These are phyloP conservation scores for Crithidia mellificae DNA, from an alignment of 208 protist genomes.

Conservation along the genomic window DNA sequence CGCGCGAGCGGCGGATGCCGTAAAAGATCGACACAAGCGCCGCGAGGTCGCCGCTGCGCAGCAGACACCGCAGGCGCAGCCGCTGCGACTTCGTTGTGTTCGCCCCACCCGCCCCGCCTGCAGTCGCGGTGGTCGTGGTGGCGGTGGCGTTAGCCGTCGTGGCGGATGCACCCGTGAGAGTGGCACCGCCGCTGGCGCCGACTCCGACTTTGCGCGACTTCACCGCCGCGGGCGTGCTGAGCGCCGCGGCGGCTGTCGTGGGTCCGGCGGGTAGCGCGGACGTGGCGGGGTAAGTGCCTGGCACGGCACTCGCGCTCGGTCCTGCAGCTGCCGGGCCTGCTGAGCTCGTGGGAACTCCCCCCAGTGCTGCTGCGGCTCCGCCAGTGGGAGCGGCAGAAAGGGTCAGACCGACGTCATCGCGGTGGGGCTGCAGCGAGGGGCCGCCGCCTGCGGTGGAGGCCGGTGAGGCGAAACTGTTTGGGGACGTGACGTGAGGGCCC, in stretches of 20 bases:
- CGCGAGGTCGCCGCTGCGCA: conserved; percentile 53
- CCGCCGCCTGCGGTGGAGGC: background rate
- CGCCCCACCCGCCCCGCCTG: too few relatives aligned
- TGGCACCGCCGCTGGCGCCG: background rate
- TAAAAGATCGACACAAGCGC: conserved; percentile 60
- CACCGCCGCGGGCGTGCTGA: background rate
- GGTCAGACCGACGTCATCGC: too few relatives aligned
- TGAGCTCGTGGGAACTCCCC: too few relatives aligned
- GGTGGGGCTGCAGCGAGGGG: background rate
- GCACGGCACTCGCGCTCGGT: too few relatives aligned
- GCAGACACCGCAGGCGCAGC: conserved; percentile 72
- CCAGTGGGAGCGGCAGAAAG: too few relatives aligned
- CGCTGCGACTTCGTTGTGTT: conserved; percentile 21
- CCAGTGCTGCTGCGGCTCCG: background rate
- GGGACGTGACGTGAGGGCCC: background rate
- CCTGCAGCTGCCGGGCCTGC: too few relatives aligned
- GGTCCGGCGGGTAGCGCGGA: background rate
- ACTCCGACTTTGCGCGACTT: conserved; percentile 15
- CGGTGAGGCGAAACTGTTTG: background rate
- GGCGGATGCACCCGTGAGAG: too few relatives aligned
- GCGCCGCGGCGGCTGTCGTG: background rate
- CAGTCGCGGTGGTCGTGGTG: too few relatives aligned
- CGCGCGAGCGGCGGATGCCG: conserved; percentile 46
- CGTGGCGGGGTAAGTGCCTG: too few relatives aligned
- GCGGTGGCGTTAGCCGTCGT: too few relatives aligned